Evolutionary conservation across 768 basidiomycete genomes (phyloP), one percentile per base, ranked within the genome.

Genomic region (Strobilomyces confusus): DNA sequence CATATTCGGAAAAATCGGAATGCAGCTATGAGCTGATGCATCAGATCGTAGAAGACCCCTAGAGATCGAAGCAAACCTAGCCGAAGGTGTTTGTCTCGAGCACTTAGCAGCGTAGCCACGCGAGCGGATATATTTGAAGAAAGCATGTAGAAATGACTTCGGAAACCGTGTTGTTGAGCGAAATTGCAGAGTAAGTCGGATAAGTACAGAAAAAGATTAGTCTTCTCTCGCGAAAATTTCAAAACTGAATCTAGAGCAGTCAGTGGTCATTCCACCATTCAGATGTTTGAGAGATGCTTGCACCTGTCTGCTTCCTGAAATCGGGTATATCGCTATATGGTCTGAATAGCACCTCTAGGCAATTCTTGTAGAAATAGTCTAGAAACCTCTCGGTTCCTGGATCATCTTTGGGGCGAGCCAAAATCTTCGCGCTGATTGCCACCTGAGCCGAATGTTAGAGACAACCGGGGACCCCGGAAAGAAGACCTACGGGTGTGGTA

Each of bases 101-200:
- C 80, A 56, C 81, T 84, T 49, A 98, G 77, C 40, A 99, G 73
- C 9, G 84, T 81, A 37, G 88, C 88, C 57, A 95, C 76, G 55
- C 85, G 83, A 46, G 78, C 65, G 46, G 90, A 76, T 59, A 98
- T 82, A 59, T 84, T 83, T 37, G 85, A 84, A 2, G 92, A 86
- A 61, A 97, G 80, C 68, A 95, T 77, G 66, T 86, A 93, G 73
- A 91, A 93, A 71, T 93, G 89, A 63, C 90, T 89, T 51, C 93
- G 87, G 75, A 95, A 95, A 45, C 85, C 80, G 70, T 99, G 95
- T 71, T 95, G 92, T 49, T 80, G 75, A 55, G 90, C 78, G 72
- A 92, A 93, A 72, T 85, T 91, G 73, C 89, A 89, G 56, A 98
- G 75, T 58, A 98, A 76, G 68, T 99, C 95, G 73, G 89, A 90